phyloP scores from a whole-genome alignment of 1,284 basidiomycete species.

The Ustilago vetiveriae region DNA sequence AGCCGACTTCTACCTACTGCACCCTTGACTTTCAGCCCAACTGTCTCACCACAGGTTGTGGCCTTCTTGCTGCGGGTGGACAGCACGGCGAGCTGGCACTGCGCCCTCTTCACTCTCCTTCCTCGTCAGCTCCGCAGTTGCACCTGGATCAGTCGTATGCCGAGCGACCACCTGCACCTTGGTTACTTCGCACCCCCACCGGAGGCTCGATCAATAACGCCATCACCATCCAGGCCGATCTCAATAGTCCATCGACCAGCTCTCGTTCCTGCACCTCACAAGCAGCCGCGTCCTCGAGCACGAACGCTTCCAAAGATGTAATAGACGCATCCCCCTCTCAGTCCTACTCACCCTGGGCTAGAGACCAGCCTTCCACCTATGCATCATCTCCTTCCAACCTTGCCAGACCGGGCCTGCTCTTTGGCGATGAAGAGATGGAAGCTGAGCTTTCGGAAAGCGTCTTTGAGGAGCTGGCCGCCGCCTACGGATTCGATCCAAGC shows the following conservation, averaged over 20 bases:
- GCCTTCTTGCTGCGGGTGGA: conserved; percentile 81
- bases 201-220: conserved; percentile 82
- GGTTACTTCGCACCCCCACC: conserved; percentile 70
- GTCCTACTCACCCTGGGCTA: conserved; percentile 17
- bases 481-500: conserved; percentile 37
- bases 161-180: conserved; percentile 51
- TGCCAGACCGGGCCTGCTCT: conserved; percentile 29
- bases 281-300: background rate
- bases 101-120: conserved; percentile 70
- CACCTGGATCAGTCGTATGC: conserved; percentile 10
- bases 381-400: conserved; percentile 4
- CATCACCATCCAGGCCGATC: conserved; percentile 70
- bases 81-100: conserved; percentile 82
- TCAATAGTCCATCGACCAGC: conserved; percentile 12
- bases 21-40: conserved; percentile 78
- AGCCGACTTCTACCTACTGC: conserved; percentile 71
- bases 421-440: conserved; percentile 44
- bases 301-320: conserved; percentile 17
- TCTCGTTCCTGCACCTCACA: conserved; percentile 1
- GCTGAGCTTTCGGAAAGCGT: conserved; percentile 38
- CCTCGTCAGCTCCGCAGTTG: conserved; percentile 5
- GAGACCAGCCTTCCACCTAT: conserved; percentile 28
- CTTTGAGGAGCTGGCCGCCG: conserved; percentile 40
- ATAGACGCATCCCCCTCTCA: conserved; percentile 7
- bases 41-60: conserved; percentile 69